phyloP scores from a whole-genome alignment of 2,329 filamentous ascomycete genomes.

The Hysterium pulicare region DNA sequence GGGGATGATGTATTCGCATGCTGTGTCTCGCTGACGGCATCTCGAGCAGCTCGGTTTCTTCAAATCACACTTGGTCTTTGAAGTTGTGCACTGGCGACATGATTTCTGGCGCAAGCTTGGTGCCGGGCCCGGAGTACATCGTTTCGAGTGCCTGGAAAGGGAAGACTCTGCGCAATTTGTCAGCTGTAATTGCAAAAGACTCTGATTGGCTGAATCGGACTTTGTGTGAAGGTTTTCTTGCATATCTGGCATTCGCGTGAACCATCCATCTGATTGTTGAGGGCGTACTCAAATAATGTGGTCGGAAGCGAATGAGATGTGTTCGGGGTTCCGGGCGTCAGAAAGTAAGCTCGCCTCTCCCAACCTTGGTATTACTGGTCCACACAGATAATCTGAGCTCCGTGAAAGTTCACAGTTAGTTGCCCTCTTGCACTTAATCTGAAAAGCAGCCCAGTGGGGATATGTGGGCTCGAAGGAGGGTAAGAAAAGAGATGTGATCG shows the following conservation, averaged over 20 bases:
- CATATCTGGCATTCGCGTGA: constrained; percentile 11
- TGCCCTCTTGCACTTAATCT: no score
- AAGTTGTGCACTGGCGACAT: constrained; percentile 16
- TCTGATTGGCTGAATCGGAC: constrained; percentile 6
- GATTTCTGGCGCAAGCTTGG: constrained; percentile 18
- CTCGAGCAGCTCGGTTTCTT: constrained; percentile 15
- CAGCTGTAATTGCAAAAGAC: constrained; percentile 6
- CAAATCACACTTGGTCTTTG: constrained; percentile 18
- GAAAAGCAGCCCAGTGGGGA: no score
- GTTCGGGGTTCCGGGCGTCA: no score
- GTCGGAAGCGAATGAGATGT: no score
- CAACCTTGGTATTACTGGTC: no score
- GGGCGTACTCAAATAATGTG: no score
- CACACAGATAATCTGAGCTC: no score
- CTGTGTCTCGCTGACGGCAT: constrained; percentile 11
- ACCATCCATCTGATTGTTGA: no score
- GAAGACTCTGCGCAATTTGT: constrained; percentile 17
- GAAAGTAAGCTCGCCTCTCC: no score
- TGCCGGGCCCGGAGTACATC: constrained; percentile 15
- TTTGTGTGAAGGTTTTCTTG: constrained; percentile 17
- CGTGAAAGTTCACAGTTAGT: no score
- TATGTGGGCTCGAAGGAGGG: no score
- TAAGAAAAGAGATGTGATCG: no score
- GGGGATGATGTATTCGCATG: constrained; percentile 15
- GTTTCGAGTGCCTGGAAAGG: constrained; percentile 14